These are phyloP conservation scores for Mucor lusitanicus DNA, from an alignment of 371 early-diverging fungal genomes.

Conservation along the genomic window DNA sequence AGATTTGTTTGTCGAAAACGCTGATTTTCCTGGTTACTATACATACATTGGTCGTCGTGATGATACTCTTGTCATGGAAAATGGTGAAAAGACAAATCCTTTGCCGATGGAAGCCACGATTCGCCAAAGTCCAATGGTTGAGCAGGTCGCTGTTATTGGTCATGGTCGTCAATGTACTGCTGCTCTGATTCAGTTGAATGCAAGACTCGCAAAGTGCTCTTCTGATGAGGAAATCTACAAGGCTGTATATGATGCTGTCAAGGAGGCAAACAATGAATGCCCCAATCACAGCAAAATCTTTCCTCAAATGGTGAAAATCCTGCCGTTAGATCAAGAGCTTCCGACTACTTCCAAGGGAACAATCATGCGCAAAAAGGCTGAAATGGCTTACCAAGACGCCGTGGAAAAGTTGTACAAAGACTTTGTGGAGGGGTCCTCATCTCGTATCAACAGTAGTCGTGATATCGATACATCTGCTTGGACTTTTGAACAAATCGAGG, in stretches of 20 bases:
- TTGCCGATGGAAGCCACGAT: slow-evolving; percentile 38
- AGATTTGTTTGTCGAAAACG: slow-evolving; percentile 28
- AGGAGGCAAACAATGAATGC: slow-evolving; percentile 33
- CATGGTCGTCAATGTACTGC: slow-evolving; percentile 29
- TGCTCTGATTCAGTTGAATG: slow-evolving; percentile 23
- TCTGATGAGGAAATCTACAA: background rate
- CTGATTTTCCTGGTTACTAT: slow-evolving; percentile 20
- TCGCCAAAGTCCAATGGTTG: slow-evolving; percentile 19
- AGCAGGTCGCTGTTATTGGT: slow-evolving; percentile 28
- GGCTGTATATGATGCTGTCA: slow-evolving; percentile 25
- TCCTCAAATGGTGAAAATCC: slow-evolving; percentile 41
- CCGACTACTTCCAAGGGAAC: slow-evolving; percentile 42
- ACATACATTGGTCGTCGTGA: slow-evolving; percentile 34
- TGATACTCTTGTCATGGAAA: slow-evolving; percentile 40
- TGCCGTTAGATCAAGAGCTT: slow-evolving; percentile 27
- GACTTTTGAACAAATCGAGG: background rate
- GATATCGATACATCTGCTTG: background rate
- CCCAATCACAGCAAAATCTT: slow-evolving; percentile 38
- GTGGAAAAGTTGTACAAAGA: slow-evolving; percentile 29
- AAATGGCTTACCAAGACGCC: slow-evolving; percentile 4
- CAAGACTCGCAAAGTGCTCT: background rate
- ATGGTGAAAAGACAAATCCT: slow-evolving; percentile 50
- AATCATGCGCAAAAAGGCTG: slow-evolving; percentile 17
- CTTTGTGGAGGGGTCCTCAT: slow-evolving; percentile 1
- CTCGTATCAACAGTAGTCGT: background rate